These are phyloP conservation scores for Parsonsia alboflavescens DNA, from an alignment of 257 asterid species.

Conservation along the genomic window DNA sequence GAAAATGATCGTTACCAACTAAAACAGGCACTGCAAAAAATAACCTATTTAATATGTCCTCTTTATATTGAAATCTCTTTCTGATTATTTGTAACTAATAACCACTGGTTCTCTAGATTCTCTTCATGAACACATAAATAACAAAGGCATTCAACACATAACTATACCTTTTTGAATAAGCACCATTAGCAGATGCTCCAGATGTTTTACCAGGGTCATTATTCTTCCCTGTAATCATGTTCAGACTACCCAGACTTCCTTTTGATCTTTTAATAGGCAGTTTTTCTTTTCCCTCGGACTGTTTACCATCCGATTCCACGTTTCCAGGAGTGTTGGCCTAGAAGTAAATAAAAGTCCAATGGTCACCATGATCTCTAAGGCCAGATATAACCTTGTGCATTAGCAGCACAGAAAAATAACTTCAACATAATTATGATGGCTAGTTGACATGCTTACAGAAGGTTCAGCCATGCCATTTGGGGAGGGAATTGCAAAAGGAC, in stretches of 20 bases:
- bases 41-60: background rate
- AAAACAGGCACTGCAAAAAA: background rate
- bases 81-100: background rate
- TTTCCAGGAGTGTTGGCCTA: conserved; percentile 62
- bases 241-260: conserved; percentile 83
- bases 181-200: conserved; percentile 70
- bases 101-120: background rate
- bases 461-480: conserved; percentile 83
- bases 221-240: conserved; percentile 74
- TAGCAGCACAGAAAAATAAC: background rate
- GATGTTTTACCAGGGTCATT: conserved; percentile 57
- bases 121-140: background rate
- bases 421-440: background rate
- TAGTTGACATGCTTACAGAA: conserved; percentile 50
- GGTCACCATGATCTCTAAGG: background rate
- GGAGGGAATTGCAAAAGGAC: conserved; percentile 85
- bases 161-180: conserved; percentile 64
- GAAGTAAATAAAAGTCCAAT: conserved; percentile 3
- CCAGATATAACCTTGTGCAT: background rate
- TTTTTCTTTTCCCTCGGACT: conserved; percentile 76
- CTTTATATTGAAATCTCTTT: background rate
- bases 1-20: background rate
- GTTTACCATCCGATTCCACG: conserved; percentile 67
- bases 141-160: background rate
- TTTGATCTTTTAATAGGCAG: conserved; percentile 90